Base-by-base conservation (phyloP, 441 rosid species). In the Hura crepitans region DNA sequence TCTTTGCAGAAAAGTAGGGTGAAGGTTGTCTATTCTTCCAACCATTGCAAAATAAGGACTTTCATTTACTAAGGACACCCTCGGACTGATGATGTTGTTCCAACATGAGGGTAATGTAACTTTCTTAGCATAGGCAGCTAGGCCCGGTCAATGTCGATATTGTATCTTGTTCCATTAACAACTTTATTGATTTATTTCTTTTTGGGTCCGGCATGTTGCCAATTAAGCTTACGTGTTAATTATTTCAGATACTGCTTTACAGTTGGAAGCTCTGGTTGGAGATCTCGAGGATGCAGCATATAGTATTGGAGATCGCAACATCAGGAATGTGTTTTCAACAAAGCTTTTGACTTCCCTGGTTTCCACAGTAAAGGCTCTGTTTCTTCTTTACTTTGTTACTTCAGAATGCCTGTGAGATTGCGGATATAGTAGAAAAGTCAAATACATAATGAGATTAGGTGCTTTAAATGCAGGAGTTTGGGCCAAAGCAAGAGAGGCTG, bases 261-360 rank as follows among this genome's bases (percentile, higher is more conserved):
- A 77, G 72, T 81, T 92, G 81, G 97, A 92, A 81, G 85, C 89
- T 81, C 75, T 88, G 61, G 85, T 92, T 72, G 97, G 97, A 62
- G 94, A 92, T 76, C 88, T 89, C 45, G 97, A 92, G 78, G 97
- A 92, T 84, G 84, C 84, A 37, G 86, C 83, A 75, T 84, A 81
- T 75, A 79, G 37, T 72, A 71, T 80, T 61, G 74, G 79, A 30
- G 76, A 75, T 76, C 74, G 37, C 30, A 71, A 58, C 56, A 59
- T 50, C 15, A 73, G 76, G 81, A 80, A 78, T 77, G 72, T 77
- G 79, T 74, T 85, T 73, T 81, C 87, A 7, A 70, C 78, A 60
- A 86, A 80, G 80, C 74, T 59, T 80, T 72, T 72, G 1, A 66
- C 58, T 63, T 72, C 72, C n/a, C 23, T 72, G 49, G 46, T 68